A percentile compares a stretch with the other conserved stretches of the same genome.
phyloP scores from a whole-genome alignment of 2,329 filamentous ascomycete genomes.

The Diaporthe ampelina region DNA sequence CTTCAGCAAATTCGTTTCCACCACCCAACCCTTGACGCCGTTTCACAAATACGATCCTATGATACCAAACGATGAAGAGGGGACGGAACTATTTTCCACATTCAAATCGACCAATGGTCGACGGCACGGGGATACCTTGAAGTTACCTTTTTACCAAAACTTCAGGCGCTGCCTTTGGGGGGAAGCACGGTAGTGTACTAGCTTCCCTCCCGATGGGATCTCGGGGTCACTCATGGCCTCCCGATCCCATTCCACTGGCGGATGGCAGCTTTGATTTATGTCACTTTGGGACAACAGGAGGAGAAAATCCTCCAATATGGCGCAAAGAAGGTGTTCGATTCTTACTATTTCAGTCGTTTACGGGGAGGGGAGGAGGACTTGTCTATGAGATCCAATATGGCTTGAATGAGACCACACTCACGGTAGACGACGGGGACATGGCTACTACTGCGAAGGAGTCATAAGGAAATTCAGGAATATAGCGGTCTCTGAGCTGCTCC shows the following conservation, averaged over 20 bases:
- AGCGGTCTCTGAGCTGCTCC: constrained; percentile 11
- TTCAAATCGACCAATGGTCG: constrained; percentile 35
- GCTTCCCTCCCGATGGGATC: neutral
- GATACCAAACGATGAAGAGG: constrained; percentile 35
- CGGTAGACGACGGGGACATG: constrained; percentile 13
- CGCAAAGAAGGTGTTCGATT: constrained; percentile 39
- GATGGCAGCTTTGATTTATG: constrained; percentile 25
- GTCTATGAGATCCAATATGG: constrained; percentile 23
- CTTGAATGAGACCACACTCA: constrained; percentile 28
- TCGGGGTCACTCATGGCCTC: neutral
- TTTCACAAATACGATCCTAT: constrained; percentile 32
- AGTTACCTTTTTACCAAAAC: neutral
- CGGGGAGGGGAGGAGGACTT: neutral
- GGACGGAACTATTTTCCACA: constrained; percentile 20
- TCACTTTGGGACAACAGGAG: constrained; percentile 15
- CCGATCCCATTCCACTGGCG: constrained; percentile 4
- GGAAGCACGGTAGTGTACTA: constrained; percentile 17
- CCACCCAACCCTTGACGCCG: constrained; percentile 26
- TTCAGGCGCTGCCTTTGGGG: constrained; percentile 27
- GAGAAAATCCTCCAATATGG: constrained; percentile 9
- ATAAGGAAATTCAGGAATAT: constrained; percentile 10
- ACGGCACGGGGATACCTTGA: constrained; percentile 30
- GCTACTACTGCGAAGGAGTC: constrained; percentile 13
- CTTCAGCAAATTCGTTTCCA: constrained; percentile 34
- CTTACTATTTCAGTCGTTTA: constrained; percentile 22